Base-by-base conservation (phyloP, 352 stramenopile genomes). In the Saprolegnia diclina region DNA sequence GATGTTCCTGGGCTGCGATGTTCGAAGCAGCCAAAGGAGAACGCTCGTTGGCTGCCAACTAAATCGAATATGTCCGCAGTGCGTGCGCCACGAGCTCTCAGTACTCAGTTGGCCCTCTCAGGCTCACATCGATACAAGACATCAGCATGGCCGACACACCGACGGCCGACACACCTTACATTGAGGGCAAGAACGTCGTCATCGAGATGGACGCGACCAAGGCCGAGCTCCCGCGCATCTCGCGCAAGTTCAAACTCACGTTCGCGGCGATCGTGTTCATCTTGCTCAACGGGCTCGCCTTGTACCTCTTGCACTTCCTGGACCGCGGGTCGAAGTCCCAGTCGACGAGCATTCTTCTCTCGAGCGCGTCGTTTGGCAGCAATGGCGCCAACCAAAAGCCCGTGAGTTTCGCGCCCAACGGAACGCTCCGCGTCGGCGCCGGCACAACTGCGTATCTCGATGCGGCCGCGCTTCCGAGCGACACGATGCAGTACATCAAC, bases 381-480 rank as follows among this genome's bases (percentile, higher is more conserved):
- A 45, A 18, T 21, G 57, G 14, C 35, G 19, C 37, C 48, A 61
- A 69, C 18, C 26, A 69, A 16, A 59, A 68, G n/a, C 19, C 56
- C 38, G 37, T 72, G 50, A 69, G 56, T 32, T 77, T 81, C 52
- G 73, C 71, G 50, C 73, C 26, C 9, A 64, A 74, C 22, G 77
- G 71, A 11, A 48, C 62, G 18, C 67, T 90, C 3, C 79, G 80
- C 69, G 79, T 78, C 14, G 80, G 83, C 22, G 82, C 83, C 14
- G 82, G 83, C 32, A 92, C 82, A 21, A 89, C 83, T 0, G 80
- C 79, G 5, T 92, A 92, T 75, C 57, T 90, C 32, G 70, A 80
- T 61, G 67, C 67, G 3, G 59, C 56, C 19, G 50, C 56, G 22
- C 32, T 62, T 0, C 26, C 37, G 5, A 65, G 65, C 18, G 67